These are phyloP conservation scores for Lecanicillium sp. DNA, from an alignment of 2,329 filamentous ascomycete species.

Conservation along the genomic window DNA sequence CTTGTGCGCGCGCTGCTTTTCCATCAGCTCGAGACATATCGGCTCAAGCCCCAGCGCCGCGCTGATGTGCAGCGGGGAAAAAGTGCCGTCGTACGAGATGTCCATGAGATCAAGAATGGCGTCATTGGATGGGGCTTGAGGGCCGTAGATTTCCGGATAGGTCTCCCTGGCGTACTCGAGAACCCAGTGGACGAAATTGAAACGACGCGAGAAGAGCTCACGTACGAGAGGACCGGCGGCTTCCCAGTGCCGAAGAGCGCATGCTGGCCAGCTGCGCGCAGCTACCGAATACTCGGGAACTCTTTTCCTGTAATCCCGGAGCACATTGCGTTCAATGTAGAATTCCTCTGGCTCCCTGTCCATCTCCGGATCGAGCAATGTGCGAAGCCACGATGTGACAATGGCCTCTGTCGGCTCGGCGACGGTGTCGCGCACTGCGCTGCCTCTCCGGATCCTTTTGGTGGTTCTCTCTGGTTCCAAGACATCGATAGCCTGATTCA, in stretches of 20 bases:
- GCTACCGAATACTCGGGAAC: constrained; percentile 24
- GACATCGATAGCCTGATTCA: background rate
- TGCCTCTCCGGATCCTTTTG: too few relatives aligned
- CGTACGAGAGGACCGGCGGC: constrained; percentile 22
- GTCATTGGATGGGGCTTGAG: constrained; percentile 18
- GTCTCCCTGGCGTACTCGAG: constrained; percentile 28
- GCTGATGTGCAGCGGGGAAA: constrained; percentile 30
- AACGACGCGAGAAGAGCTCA: constrained; percentile 25
- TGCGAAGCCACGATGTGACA: constrained; percentile 10
- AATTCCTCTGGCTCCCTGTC: constrained; percentile 25
- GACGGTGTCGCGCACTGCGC: background rate
- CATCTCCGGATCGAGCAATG: constrained; percentile 8
- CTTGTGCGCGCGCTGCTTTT: constrained; percentile 17
- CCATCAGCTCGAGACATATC: constrained; percentile 18
- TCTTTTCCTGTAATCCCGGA: constrained; percentile 19
- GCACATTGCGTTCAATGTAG: constrained; percentile 19
- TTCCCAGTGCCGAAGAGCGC: constrained; percentile 25
- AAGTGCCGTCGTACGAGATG: constrained; percentile 21
- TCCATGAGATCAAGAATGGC: constrained; percentile 25
- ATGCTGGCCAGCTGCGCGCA: constrained; percentile 22
- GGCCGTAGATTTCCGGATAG: constrained; percentile 23
- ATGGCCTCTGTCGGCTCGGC: background rate
- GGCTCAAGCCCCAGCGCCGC: constrained; percentile 27
- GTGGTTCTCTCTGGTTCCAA: too few relatives aligned
- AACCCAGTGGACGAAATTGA: constrained; percentile 31